phyloP scores from a whole-genome alignment of 2,329 filamentous ascomycete species.

The Clarireedia monteithiana region DNA sequence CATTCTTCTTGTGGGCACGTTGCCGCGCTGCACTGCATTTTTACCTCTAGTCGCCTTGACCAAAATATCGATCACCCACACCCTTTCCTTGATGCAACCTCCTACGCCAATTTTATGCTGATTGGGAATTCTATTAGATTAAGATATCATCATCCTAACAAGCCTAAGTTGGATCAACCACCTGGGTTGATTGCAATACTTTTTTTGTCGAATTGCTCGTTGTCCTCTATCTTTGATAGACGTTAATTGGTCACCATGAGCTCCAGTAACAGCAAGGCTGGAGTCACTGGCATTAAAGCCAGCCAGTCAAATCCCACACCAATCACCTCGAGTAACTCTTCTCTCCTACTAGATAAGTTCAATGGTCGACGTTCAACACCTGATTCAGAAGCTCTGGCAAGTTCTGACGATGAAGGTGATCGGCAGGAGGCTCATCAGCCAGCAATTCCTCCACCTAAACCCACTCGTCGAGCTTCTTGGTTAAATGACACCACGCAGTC shows the following conservation, averaged over 20 bases:
- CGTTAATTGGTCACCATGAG: slow-evolving; percentile 16
- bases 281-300: slow-evolving; percentile 33
- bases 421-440: slow-evolving; percentile 44
- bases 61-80: too few relatives aligned
- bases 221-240: background rate
- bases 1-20: too few relatives aligned
- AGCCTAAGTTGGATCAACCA: background rate
- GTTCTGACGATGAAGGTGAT: slow-evolving; percentile 87
- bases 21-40: too few relatives aligned
- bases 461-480: slow-evolving; percentile 72
- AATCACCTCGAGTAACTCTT: slow-evolving; percentile 54
- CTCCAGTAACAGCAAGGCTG: slow-evolving; percentile 17
- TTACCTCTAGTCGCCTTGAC: too few relatives aligned
- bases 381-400: slow-evolving; percentile 87
- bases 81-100: too few relatives aligned
- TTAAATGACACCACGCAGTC: slow-evolving; percentile 71
- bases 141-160: background rate
- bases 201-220: background rate
- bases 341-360: slow-evolving; percentile 65
- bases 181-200: background rate
- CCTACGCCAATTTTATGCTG: background rate
- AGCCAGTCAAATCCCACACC: slow-evolving; percentile 34
- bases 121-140: background rate
- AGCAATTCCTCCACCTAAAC: slow-evolving; percentile 46
- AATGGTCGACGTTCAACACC: slow-evolving; percentile 79